Evolutionary conservation across 129 eudicot genomes (phyloP).

Genomic region (Flaveria ramosissima): DNA sequence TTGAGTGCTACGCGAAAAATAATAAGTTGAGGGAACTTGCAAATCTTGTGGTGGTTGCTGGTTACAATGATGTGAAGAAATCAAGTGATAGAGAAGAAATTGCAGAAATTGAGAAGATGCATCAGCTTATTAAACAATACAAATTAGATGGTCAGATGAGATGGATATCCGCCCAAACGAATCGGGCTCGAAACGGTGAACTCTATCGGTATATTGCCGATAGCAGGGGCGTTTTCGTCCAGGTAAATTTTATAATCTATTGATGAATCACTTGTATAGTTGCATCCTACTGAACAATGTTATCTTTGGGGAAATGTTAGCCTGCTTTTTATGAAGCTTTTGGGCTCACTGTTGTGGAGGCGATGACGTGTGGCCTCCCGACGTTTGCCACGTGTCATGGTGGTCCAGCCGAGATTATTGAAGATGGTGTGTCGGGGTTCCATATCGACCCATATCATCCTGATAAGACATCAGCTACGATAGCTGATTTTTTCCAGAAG

Average conservation of each 20-base stretch:
- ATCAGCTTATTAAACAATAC: constrained; percentile 59
- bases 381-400: constrained; percentile 97
- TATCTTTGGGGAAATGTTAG: constrained; percentile 35
- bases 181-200: constrained; percentile 85
- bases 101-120: constrained; percentile 93
- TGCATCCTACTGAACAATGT: background rate
- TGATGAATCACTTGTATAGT: background rate
- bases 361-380: constrained; percentile 96
- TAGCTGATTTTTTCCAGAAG: constrained; percentile 65
- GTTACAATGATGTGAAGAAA: constrained; percentile 67
- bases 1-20: constrained; percentile 80
- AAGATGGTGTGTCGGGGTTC: constrained; percentile 82
- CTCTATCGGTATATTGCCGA: constrained; percentile 92
- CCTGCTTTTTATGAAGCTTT: constrained; percentile 98
- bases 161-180: constrained; percentile 89
- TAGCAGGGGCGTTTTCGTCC: constrained; percentile 83
- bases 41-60: constrained; percentile 89
- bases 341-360: constrained; percentile 98
- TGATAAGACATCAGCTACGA: constrained; percentile 53
- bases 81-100: constrained; percentile 94
- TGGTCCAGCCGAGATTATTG: constrained; percentile 90
- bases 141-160: constrained; percentile 76
- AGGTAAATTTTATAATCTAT: constrained; percentile 48
- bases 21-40: constrained; percentile 65
- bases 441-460: constrained; percentile 97